Percentiles rank a stretch among this genome's conserved stretches.
Evolutionary conservation across 345 rosid genomes (phyloP).

Genomic region (Anacardium occidentale): DNA sequence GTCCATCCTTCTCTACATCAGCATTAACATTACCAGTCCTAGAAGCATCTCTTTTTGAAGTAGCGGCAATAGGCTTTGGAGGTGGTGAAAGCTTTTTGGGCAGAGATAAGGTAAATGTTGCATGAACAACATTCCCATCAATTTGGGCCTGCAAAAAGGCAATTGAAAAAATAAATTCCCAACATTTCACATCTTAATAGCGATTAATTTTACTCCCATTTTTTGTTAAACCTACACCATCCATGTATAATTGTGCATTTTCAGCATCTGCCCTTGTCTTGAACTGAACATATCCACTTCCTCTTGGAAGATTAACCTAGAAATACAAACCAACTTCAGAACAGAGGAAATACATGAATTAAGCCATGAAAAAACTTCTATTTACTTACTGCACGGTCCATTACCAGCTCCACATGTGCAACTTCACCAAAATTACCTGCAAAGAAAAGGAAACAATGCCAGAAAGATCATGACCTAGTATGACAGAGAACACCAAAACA

Average conservation of each 20-base stretch:
- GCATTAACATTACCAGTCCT: constrained; percentile 50
- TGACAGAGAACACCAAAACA: neutral
- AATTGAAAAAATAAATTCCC: constrained; percentile 20
- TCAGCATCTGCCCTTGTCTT: constrained; percentile 93
- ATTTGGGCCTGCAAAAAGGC: constrained; percentile 71
- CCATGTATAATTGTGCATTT: constrained; percentile 84
- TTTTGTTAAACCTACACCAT: constrained; percentile 65
- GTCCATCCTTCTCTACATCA: constrained; percentile 73
- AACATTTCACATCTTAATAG: neutral
- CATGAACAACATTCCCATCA: constrained; percentile 89
- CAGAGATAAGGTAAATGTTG: constrained; percentile 62
- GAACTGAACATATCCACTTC: constrained; percentile 89
- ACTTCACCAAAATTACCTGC: constrained; percentile 92
- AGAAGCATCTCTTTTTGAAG: constrained; percentile 61
- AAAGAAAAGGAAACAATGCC: constrained; percentile 5
- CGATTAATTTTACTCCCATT: constrained; percentile 4
- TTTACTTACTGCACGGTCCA: constrained; percentile 80
- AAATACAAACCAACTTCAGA: neutral
- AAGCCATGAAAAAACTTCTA: constrained; percentile 2
- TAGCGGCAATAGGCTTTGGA: constrained; percentile 51
- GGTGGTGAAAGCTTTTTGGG: constrained; percentile 75
- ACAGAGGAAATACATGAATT: neutral
- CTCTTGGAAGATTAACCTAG: constrained; percentile 63
- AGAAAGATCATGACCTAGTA: neutral
- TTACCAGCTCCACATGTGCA: constrained; percentile 77